These are phyloP conservation scores for Colletotrichum sp. DNA, from an alignment of 2,329 filamentous ascomycete species.

Conservation along the genomic window DNA sequence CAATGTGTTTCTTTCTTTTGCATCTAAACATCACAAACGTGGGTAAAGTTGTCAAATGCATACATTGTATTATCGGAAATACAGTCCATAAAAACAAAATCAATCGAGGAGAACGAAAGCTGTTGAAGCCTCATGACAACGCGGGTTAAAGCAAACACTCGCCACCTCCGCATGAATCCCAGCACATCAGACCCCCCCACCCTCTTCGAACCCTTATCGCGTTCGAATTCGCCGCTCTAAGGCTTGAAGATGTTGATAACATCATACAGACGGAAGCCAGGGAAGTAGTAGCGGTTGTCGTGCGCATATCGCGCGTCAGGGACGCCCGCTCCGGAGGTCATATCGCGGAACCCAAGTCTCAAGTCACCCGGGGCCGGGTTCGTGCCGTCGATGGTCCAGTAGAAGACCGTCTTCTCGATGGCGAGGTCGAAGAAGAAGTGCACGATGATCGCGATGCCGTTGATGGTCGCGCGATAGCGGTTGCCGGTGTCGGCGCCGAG, in stretches of 20 bases:
- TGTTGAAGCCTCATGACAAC: not conserved
- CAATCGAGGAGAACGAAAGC: not conserved
- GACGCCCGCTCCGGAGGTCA: not conserved
- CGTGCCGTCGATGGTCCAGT: not conserved
- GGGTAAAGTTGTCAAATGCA: not conserved
- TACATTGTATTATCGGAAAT: too few relatives aligned
- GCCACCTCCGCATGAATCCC: not conserved
- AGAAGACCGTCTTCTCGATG: not conserved
- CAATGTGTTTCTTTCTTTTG: rapidly evolving
- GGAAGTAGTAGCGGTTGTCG: not conserved
- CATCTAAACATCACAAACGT: rapidly evolving
- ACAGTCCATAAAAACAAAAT: not conserved
- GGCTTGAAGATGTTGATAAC: not conserved
- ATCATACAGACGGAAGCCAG: not conserved
- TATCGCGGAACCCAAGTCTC: not conserved
- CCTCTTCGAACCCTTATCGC: rapidly evolving
- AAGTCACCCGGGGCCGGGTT: not conserved
- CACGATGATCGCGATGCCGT: not conserved
- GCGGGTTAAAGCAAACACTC: not conserved
- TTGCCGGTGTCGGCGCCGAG: not conserved
- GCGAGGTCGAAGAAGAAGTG: not conserved
- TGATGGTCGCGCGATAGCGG: not conserved
- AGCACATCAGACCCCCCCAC: not conserved
- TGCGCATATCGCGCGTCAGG: not conserved
- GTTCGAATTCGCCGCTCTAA: not conserved